Evolutionary conservation across 768 basidiomycete genomes (phyloP), one percentile per base, ranked within the genome.

Genomic region (Mycena alexandri): DNA sequence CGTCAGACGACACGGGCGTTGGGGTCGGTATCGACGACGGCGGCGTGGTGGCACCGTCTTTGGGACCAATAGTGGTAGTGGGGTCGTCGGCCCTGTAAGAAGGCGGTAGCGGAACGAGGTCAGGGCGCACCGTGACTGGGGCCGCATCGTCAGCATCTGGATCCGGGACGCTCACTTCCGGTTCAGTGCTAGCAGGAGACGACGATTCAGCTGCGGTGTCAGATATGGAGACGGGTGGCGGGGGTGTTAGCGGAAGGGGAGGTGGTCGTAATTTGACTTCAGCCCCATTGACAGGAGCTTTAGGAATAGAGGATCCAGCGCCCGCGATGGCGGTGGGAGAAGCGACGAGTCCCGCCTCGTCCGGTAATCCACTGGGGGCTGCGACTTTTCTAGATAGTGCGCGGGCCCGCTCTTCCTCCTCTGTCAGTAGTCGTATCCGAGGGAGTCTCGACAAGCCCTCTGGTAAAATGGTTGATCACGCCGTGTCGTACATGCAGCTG

Each of bases 381-480:
- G 54, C 52, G 6, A 58, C 25, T 38, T 61, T 69, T 41, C 54
- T 54, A 21, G 66, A 64, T 3, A 73, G 72, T 25, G 79, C 72
- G 5, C 81, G 81, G 69, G 79, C 75, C 52, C 76, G 71, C 8
- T 79, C 75, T 64, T 85, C 82, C 21, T 82, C 82, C 57, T 93
- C 91, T 0, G 91, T 87, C 75, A 90, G 91, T 14, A 98, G 79
- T 16, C 87, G 84, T 33, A 97, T 84, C 0, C 90, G 90, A 0
- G 95, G 93, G 2, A 96, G 80, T 58, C 82, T 83, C 0, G 92
- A 89, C 0, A 96, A 82, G 5, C 92, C 93, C 75, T 94, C 93
- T 94, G 55, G n/a, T 36, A 36, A 1, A n/a, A 34, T 8, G 36
- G 5, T n/a, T 44, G n/a, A 56, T 36, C 34, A 36, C n/a, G 34